Conservation (phyloP, 768 basidiomycete species). For the Tulasnella sp. region DNA sequence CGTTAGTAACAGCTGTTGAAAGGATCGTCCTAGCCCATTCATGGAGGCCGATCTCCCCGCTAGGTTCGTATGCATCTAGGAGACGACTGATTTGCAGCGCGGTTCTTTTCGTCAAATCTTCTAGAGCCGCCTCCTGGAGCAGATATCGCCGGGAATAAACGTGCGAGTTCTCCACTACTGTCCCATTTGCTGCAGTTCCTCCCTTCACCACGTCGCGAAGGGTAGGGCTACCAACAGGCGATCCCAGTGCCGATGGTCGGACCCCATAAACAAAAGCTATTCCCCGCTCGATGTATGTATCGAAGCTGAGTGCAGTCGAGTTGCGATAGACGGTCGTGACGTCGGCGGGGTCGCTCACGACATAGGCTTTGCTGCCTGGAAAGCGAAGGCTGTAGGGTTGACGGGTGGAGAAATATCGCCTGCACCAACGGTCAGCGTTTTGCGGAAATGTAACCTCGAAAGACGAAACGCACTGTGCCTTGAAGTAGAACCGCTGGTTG, state of each 20-base stretch:
- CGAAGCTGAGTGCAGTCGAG: neutral
- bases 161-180: neutral
- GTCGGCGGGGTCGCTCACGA: neutral
- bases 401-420: neutral
- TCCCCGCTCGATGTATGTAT: neutral
- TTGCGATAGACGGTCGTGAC: neutral
- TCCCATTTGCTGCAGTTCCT: neutral
- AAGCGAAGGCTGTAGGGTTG: neutral
- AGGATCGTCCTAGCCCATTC: neutral
- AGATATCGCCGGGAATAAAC: neutral
- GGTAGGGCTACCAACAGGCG: neutral
- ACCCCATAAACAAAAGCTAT: neutral
- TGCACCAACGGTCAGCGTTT: neutral
- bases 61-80: neutral
- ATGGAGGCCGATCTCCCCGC: neutral
- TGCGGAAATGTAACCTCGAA: neutral
- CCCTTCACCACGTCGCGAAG: neutral
- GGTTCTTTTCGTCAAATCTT: neutral
- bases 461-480: neutral
- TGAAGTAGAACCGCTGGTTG: neutral
- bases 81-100: neutral
- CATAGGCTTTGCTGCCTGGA: neutral
- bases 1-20: neutral
- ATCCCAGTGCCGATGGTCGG: neutral
- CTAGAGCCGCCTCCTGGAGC: neutral